These are phyloP conservation scores for Penicillium capsulatum DNA, from an alignment of 2,329 filamentous ascomycete species.

Conservation along the genomic window DNA sequence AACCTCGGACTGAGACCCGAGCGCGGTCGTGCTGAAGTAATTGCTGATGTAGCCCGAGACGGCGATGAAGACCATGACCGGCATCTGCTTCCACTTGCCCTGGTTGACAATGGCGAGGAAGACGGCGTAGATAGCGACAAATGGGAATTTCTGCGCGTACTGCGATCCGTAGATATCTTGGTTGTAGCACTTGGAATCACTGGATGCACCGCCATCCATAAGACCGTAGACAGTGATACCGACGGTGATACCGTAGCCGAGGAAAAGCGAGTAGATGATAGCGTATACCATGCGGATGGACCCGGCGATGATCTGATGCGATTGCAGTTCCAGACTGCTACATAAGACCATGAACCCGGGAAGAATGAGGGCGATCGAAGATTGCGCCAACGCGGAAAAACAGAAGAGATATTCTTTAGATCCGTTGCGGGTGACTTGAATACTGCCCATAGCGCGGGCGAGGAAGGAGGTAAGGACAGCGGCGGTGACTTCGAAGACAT, in stretches of 20 bases:
- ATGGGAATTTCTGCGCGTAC: conserved; percentile 59
- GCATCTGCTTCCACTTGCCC: conserved; percentile 74
- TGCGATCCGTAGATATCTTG: conserved; percentile 46
- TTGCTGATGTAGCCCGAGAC: conserved; percentile 73
- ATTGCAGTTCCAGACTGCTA: conserved; percentile 64
- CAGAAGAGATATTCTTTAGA: conserved; percentile 53
- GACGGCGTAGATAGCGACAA: conserved; percentile 70
- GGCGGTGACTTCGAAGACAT: conserved; percentile 64
- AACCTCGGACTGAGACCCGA: conserved; percentile 68
- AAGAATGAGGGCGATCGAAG: conserved; percentile 68
- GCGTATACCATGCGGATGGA: conserved; percentile 74
- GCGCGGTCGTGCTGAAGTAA: conserved; percentile 66
- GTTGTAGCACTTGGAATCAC: conserved; percentile 48
- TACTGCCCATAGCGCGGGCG: conserved; percentile 64
- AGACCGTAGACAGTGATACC: conserved; percentile 61
- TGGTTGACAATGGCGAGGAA: conserved; percentile 78
- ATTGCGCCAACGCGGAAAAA: conserved; percentile 68
- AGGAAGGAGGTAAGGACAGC: conserved; percentile 66
- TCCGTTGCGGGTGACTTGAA: conserved; percentile 46
- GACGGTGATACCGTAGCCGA: conserved; percentile 69
- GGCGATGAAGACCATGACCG: conserved; percentile 72
- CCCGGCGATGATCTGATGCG: conserved; percentile 64
- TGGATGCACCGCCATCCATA: conserved; percentile 54
- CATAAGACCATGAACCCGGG: conserved; percentile 64
- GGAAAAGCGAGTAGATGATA: conserved; percentile 68